Percentiles rank a stretch among this genome's conserved stretches.
Evolutionary conservation across 179 eudicot species (phyloP).

Genomic region (Actinidia chinensis): DNA sequence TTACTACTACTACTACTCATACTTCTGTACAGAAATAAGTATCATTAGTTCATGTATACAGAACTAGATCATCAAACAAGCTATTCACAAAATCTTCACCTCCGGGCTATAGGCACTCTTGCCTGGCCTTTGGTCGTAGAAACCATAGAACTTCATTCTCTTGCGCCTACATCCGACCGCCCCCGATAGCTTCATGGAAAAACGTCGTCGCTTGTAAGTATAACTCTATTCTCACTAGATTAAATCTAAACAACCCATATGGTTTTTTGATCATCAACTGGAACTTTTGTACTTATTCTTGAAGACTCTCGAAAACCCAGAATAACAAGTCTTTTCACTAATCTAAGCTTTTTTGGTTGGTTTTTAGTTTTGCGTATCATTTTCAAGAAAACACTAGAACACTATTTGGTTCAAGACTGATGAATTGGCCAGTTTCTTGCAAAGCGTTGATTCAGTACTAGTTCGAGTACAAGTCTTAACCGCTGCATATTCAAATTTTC

Average conservation of each 20-base stretch:
- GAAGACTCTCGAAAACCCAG: background rate
- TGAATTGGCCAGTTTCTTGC: too few relatives aligned
- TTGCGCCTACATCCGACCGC: constrained; percentile 70
- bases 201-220: constrained; percentile 76
- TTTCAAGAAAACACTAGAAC: too few relatives aligned
- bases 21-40: constrained; percentile 22
- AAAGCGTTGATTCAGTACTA: too few relatives aligned
- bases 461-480: too few relatives aligned
- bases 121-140: constrained; percentile 96
- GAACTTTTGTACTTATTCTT: background rate
- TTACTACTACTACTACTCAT: background rate
- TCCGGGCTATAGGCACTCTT: constrained; percentile 60
- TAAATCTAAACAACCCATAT: background rate
- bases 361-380: too few relatives aligned
- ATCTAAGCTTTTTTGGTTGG: too few relatives aligned
- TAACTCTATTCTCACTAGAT: too few relatives aligned
- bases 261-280: background rate
- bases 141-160: constrained; percentile 84
- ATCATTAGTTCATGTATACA: background rate
- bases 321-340: background rate
- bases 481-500: too few relatives aligned
- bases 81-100: constrained; percentile 17
- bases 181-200: constrained; percentile 86
- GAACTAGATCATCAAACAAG: constrained; percentile 12
- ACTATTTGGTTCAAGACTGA: too few relatives aligned